These are phyloP conservation scores for Ophidiomyces ophidiicola DNA, from an alignment of 2,329 filamentous ascomycete genomes.

Conservation along the genomic window DNA sequence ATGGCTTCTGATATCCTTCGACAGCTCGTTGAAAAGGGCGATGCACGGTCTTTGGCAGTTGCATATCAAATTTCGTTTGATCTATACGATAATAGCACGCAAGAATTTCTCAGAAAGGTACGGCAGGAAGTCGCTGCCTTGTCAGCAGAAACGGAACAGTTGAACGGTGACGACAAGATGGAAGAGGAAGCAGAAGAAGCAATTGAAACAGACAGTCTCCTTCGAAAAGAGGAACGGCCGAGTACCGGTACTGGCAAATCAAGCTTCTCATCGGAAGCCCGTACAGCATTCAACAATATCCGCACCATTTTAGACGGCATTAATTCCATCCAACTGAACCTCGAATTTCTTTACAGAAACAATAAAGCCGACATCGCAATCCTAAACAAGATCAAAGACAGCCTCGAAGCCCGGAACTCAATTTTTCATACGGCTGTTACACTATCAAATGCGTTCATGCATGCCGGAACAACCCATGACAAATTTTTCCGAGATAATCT, in stretches of 20 bases:
- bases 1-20: slow-evolving; percentile 79
- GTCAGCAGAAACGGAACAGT: slow-evolving; percentile 29
- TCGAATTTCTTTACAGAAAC: slow-evolving; percentile 92
- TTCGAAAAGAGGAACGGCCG: slow-evolving; percentile 31
- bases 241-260: slow-evolving; percentile 40
- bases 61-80: slow-evolving; percentile 98
- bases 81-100: slow-evolving; percentile 94
- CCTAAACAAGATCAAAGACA: slow-evolving; percentile 91
- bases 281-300: slow-evolving; percentile 45
- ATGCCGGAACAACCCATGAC: slow-evolving; percentile 93
- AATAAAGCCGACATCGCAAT: slow-evolving; percentile 87
- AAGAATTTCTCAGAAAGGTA: slow-evolving; percentile 88
- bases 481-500: slow-evolving; percentile 97
- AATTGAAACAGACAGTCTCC: slow-evolving; percentile 39
- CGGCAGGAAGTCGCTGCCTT: slow-evolving; percentile 61
- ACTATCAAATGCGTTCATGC: slow-evolving; percentile 98
- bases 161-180: slow-evolving; percentile 39
- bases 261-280: slow-evolving; percentile 39
- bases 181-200: slow-evolving; percentile 44
- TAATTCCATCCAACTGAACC: slow-evolving; percentile 84
- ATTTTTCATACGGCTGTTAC: slow-evolving; percentile 98
- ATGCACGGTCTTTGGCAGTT: slow-evolving; percentile 64
- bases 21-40: slow-evolving; percentile 66
- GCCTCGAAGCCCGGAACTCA: slow-evolving; percentile 86
- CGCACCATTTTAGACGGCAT: slow-evolving; percentile 65